Evolutionary conservation across 192 early-diverging fungal genomes (phyloP).

Genomic region (Backusella tuberculispora): DNA sequence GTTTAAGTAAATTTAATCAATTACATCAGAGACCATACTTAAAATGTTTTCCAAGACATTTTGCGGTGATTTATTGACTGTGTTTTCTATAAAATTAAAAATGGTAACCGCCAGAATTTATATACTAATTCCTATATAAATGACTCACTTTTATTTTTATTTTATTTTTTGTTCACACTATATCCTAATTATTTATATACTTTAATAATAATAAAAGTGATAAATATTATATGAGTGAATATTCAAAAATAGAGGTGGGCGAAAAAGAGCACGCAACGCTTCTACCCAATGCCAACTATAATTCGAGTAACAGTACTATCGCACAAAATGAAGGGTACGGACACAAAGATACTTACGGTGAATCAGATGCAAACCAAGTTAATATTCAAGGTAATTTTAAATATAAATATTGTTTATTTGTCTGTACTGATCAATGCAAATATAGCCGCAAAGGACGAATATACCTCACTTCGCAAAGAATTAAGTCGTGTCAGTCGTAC

Average conservation of each 20-base stretch:
- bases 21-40: background rate
- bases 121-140: background rate
- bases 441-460: slow-evolving; percentile 33
- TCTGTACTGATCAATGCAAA: background rate
- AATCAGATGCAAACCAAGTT: slow-evolving; percentile 2
- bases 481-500: slow-evolving; percentile 33
- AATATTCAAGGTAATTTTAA: background rate
- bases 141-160: background rate
- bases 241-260: background rate
- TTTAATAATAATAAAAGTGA: background rate
- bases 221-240: background rate
- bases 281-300: background rate
- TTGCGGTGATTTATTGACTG: background rate
- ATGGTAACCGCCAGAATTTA: too few species aligned
- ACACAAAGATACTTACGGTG: background rate
- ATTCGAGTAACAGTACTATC: background rate
- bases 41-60: background rate
- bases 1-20: background rate
- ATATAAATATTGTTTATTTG: background rate
- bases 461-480: slow-evolving; percentile 26
- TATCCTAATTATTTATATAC: background rate
- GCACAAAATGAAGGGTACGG: background rate
- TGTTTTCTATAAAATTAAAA: slow-evolving; percentile 9
- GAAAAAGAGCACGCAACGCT: background rate
- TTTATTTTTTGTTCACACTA: background rate